Evolutionary conservation across 441 rosid genomes (phyloP), one percentile per base, ranked within the genome.

Genomic region (Croton laevigatus): DNA sequence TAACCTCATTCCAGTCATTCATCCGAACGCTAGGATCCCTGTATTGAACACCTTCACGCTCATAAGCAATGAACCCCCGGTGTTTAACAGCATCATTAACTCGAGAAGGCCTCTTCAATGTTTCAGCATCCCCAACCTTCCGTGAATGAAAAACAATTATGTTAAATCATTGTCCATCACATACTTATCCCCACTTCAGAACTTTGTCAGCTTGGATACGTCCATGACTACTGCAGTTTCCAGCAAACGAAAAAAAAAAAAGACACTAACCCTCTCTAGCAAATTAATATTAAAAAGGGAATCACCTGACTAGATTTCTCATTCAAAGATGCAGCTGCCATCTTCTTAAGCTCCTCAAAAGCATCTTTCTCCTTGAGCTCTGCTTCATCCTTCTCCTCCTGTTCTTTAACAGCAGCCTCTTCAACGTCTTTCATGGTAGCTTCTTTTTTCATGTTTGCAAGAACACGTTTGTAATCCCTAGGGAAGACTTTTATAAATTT

Each of bases 401-500:
- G 80, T 70, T 93, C 93, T 59, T 83, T 81, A 63, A 78, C 73
- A 80, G 82, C 82, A 6, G 1, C 68, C 45, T 82, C 85, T n/a
- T 71, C 58, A 37, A 85, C 78, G 62, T 79, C 72, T 64, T 79
- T 81, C 55, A 87, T 64, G 62, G 88, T 84, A 71, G 81, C 85
- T 73, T 79, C 87, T 19, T 81, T 81, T 74, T 88, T 96, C 94
- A 85, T 85, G 75, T 77, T 86, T 55, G 93, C 89, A 71, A 96
- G 96, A 65, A 96, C 77, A 61, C 94, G 96, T 72, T 96, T 96
- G 88, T 91, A 96, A 78, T 96, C 98, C 80, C 98, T 84, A 4
- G 99, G 99, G 88, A 91, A 88, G 72, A 96, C 98, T 80, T 96
- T 96, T 40, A 96, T 72, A 73, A 96, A 96, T 75, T 84, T 91